Evolutionary conservation across 306 rosid genomes (phyloP), one percentile per base, ranked within the genome.

Genomic region (Aeschynomene evenia): DNA sequence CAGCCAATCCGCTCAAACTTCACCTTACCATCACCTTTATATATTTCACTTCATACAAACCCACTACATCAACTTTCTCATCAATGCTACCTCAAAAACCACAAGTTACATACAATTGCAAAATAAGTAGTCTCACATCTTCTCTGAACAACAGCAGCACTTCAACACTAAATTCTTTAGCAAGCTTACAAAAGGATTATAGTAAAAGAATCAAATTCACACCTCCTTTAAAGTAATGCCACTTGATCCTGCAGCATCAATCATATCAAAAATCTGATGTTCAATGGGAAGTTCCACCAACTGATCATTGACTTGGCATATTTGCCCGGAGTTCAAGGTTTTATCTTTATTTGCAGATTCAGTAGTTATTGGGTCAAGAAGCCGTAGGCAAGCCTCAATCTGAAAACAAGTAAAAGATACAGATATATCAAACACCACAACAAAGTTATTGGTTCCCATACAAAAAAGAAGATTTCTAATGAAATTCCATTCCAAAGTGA

Each of bases 261-360:
- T 84, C 74, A 89, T 73, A 69, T 91, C 88, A 76, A 81, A 82
- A 57, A 91, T 84, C 77, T 87, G 91, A 70, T 78, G 85, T 77
- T 91, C 94, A 56, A 89, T 75, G 0, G 94, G 94, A 71, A 91
- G 91, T 66, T 91, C 97, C 45, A 87, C 87, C 54, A 87, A 85
- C 79, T 87, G 97, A 61, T 86, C 85, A 13, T 66, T 78, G 75
- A 77, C 60, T 80, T 85, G 84, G 76, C 63, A 67, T 67, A 68
- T 67, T 80, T 77, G 85, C 57, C 83, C 84, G 12, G 71, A 80
- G 72, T 79, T 84, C 73, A 81, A 62, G 18, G 60, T 74, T 45
- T 69, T 77, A 40, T 83, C 85, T 71, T 83, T 81, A 65, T 74
- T 82, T 66, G 39, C 83, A 79, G 71, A 65, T 56, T 63, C 82